Percentiles rank a stretch among this genome's conserved stretches.
phyloP scores from a whole-genome alignment of 1,284 basidiomycete species.

The Sparassis latifolia region DNA sequence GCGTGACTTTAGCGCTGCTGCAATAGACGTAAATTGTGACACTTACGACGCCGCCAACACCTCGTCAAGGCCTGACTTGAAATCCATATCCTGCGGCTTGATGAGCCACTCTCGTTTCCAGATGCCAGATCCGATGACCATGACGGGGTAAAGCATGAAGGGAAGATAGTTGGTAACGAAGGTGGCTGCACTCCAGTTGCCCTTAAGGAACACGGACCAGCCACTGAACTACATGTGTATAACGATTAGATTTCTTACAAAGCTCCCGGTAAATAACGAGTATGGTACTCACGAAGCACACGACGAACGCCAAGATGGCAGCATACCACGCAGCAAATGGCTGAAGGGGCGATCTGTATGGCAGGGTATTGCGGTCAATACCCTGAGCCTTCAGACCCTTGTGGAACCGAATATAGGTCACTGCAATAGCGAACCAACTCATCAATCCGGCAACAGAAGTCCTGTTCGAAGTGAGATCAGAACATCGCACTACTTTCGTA shows the following conservation, averaged over 20 bases:
- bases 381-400: constrained; percentile 72
- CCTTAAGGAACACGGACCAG: constrained; percentile 71
- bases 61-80: constrained; percentile 62
- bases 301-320: constrained; percentile 43
- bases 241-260: background rate
- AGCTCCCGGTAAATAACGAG: background rate
- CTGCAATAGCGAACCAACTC: constrained; percentile 80
- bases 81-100: constrained; percentile 68
- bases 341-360: constrained; percentile 55
- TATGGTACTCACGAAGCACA: constrained; percentile 55
- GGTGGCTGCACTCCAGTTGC: constrained; percentile 48
- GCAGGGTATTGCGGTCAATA: constrained; percentile 57
- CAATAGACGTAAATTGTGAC: background rate
- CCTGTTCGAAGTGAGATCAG: constrained; percentile 18
- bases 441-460: constrained; percentile 58
- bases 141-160: constrained; percentile 62
- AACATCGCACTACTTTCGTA: background rate
- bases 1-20: no score
- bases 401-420: constrained; percentile 80
- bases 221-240: constrained; percentile 53
- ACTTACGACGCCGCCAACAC: constrained; percentile 61
- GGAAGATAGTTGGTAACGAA: constrained; percentile 82
- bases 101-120: constrained; percentile 43
- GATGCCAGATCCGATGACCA: constrained; percentile 58
- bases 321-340: constrained; percentile 74